phyloP scores from a whole-genome alignment of 2,329 filamentous ascomycete genomes.

The Epichloe elymi region DNA sequence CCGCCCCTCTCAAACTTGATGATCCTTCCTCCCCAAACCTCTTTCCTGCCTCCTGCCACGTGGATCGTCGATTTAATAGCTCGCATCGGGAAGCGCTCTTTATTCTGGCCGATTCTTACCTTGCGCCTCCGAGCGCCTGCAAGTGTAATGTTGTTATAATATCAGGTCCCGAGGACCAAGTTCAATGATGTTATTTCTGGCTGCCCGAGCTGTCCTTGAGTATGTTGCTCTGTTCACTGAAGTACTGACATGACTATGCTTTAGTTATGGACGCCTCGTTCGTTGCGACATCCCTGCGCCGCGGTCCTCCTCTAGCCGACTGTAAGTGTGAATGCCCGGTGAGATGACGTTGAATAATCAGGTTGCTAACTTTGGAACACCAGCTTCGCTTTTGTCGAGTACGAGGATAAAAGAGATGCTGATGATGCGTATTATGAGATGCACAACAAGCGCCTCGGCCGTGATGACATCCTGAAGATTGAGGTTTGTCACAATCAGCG shows the following conservation, averaged over 20 bases:
- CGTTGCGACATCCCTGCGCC: conserved; percentile 97
- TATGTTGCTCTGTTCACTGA: conserved; percentile 4
- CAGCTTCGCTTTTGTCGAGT: conserved; percentile 96
- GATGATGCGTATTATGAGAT: conserved; percentile 99
- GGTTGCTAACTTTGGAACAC: conserved; percentile 1
- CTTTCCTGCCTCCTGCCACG: conserved; percentile 10
- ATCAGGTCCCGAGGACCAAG: conserved; percentile 4
- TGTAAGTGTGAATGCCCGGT: conserved; percentile 50
- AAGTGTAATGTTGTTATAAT: conserved; percentile 7
- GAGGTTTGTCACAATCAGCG: conserved; percentile 51
- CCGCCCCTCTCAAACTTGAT: conserved; percentile 1
- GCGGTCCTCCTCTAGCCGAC: conserved; percentile 80
- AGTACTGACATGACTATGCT: conserved; percentile 19
- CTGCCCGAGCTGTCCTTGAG: background rate
- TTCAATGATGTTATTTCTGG: background rate
- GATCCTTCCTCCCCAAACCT: conserved; percentile 6
- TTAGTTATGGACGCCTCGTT: conserved; percentile 90
- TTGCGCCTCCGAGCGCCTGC: conserved; percentile 11
- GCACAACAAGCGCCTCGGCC: conserved; percentile 97
- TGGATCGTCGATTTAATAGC: conserved; percentile 16
- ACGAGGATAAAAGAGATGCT: conserved; percentile 94
- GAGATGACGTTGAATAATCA: background rate
- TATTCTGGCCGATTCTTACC: conserved; percentile 13
- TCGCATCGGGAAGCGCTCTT: conserved; percentile 15
- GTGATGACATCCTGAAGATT: conserved; percentile 93